Percentiles rank a stretch among this genome's conserved stretches.
phyloP scores from a whole-genome alignment of 2,329 filamentous ascomycete species.

The Colletotrichum chrysophilum region DNA sequence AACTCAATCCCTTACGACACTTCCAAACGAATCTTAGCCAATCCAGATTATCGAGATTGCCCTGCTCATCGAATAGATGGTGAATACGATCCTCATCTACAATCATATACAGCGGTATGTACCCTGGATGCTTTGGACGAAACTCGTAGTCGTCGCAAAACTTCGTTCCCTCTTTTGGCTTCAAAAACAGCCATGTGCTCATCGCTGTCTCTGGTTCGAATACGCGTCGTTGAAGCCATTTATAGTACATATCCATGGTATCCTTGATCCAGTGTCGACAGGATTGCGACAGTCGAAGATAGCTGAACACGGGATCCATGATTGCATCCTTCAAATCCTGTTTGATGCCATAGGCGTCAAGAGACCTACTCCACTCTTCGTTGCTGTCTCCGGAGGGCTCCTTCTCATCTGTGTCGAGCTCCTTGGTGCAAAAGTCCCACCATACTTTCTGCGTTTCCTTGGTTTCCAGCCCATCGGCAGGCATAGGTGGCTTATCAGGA shows the following conservation, averaged over 20 bases:
- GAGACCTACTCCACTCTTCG: neutral
- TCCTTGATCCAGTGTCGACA: neutral
- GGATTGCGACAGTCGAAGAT: neutral
- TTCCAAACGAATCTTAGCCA: neutral
- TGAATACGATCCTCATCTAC: neutral
- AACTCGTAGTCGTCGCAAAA: neutral
- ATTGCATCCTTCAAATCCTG: neutral
- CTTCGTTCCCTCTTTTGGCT: neutral
- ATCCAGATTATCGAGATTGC: neutral
- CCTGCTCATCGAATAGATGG: neutral
- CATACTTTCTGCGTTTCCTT: neutral
- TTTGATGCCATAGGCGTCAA: neutral
- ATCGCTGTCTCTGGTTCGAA: neutral
- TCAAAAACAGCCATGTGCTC: neutral
- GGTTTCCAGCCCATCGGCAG: neutral
- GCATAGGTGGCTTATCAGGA: neutral
- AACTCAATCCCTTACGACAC: neutral
- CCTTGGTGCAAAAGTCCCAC: neutral
- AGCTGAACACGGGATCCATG: neutral
- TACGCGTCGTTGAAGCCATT: neutral
- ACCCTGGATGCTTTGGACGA: neutral
- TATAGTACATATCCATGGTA: neutral
- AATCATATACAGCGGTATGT: neutral
- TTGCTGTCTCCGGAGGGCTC: neutral
- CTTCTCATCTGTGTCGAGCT: neutral